These are phyloP conservation scores for Dipsacomyces acuminosporus DNA, from an alignment of 371 early-diverging fungal genomes.

Conservation along the genomic window DNA sequence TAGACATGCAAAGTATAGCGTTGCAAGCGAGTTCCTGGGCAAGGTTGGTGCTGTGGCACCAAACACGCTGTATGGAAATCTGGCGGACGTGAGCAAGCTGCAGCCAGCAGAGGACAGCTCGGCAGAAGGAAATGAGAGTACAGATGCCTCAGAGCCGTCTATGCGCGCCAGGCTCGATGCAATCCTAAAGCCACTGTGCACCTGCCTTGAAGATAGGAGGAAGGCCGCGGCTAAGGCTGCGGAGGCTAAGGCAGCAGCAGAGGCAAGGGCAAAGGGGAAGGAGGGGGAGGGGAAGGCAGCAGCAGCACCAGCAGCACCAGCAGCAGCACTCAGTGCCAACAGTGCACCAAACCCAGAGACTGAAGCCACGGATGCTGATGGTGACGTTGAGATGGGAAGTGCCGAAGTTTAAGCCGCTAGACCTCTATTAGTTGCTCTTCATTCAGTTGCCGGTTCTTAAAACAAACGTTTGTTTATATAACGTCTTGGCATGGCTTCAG, in stretches of 20 bases:
- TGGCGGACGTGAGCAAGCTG: conserved; percentile 1
- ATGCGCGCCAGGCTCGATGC: background rate
- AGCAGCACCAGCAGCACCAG: too few relatives aligned
- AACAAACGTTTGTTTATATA: too few relatives aligned
- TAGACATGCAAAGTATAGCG: conserved; percentile 34
- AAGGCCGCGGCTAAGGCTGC: background rate
- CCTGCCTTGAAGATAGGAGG: background rate
- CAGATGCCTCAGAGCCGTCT: background rate
- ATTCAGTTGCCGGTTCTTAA: too few relatives aligned
- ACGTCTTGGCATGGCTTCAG: too few relatives aligned
- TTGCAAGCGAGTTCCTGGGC: conserved; percentile 11
- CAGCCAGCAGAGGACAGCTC: background rate
- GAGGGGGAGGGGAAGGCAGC: too few relatives aligned
- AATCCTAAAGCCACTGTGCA: background rate
- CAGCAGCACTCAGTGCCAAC: too few relatives aligned
- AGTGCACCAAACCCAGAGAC: too few relatives aligned
- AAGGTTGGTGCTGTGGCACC: conserved; percentile 34
- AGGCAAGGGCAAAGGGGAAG: background rate
- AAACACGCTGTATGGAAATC: conserved; percentile 30
- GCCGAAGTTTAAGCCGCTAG: too few relatives aligned
- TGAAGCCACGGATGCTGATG: too few relatives aligned
- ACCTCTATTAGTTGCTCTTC: too few relatives aligned
- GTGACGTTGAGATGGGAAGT: too few relatives aligned
- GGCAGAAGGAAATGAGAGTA: background rate
- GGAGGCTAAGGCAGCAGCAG: background rate